Percentiles rank a stretch among this genome's conserved stretches.
Evolutionary conservation across 2,329 filamentous ascomycete genomes (phyloP).

Genomic region (Ophiostoma himal-ulmi): DNA sequence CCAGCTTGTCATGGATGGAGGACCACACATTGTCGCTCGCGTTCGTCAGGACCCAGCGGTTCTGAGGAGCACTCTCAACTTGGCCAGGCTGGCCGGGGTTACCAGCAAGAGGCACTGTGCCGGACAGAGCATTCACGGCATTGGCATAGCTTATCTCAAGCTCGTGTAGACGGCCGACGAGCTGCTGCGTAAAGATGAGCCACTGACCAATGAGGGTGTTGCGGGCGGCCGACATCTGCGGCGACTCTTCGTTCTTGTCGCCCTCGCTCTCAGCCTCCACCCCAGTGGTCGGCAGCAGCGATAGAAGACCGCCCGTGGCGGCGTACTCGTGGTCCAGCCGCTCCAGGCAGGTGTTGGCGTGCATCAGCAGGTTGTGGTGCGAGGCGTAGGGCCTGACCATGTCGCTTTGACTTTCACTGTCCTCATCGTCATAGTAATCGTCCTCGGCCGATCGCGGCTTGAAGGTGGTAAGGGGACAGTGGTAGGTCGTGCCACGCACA

Average conservation of each 20-base stretch:
- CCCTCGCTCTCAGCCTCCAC: conserved; percentile 26
- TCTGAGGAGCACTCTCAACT: neutral
- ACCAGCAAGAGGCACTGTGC: conserved; percentile 32
- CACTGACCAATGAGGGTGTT: conserved; percentile 53
- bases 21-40: conserved; percentile 47
- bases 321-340: conserved; percentile 55
- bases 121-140: conserved; percentile 44
- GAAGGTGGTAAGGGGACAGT: conserved; percentile 41
- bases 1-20: conserved; percentile 44
- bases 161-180: conserved; percentile 51
- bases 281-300: conserved; percentile 42
- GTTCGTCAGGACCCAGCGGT: conserved; percentile 49
- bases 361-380: conserved; percentile 47
- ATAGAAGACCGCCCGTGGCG: conserved; percentile 50
- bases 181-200: conserved; percentile 49
- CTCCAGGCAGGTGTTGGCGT: conserved; percentile 56
- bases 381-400: conserved; percentile 38
- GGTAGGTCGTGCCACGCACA: conserved; percentile 37
- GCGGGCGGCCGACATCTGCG: conserved; percentile 36
- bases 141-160: conserved; percentile 51
- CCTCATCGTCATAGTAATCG: conserved; percentile 9
- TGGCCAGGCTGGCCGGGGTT: no score
- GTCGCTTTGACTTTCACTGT: neutral
- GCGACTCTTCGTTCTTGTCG: conserved; percentile 15
- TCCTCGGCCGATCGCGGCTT: conserved; percentile 26